Evolutionary conservation across 257 asterid genomes (phyloP).

Genomic region (Leptodermis oblonga): DNA sequence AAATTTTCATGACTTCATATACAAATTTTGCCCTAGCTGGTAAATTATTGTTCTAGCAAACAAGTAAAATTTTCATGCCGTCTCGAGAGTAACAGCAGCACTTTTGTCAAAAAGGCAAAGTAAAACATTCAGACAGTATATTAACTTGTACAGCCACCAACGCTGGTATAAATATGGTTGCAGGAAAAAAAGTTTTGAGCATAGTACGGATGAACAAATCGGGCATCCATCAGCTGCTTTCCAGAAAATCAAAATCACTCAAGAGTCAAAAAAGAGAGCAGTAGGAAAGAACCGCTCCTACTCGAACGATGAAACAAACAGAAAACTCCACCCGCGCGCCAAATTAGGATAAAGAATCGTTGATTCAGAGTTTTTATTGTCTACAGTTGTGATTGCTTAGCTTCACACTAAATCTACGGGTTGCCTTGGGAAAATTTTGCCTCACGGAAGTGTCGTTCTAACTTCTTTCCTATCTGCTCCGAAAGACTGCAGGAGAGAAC

Average conservation of each 20-base stretch:
- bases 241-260: conserved; percentile 12
- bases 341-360: not conserved
- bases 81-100: not conserved
- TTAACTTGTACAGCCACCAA: not conserved
- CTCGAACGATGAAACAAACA: not conserved
- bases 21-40: too few relatives aligned
- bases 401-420: conserved; percentile 7
- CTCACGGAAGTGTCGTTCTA: conserved; percentile 79
- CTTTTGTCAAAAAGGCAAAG: not conserved
- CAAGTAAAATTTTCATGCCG: not conserved
- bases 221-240: not conserved
- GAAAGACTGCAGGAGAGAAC: conserved; percentile 48
- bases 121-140: not conserved
- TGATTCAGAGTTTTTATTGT: conserved; percentile 9
- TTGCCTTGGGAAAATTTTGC: conserved; percentile 1
- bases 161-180: not conserved
- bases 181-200: not conserved
- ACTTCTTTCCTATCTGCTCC: conserved; percentile 90
- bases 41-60: too few relatives aligned
- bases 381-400: not conserved
- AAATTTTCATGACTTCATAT: too few relatives aligned
- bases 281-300: conserved; percentile 1
- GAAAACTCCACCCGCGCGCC: not conserved
- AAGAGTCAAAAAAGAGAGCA: not conserved
- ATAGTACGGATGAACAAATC: not conserved